Conservation (phyloP, 306 rosid species). For the Leucaena leucocephala region DNA sequence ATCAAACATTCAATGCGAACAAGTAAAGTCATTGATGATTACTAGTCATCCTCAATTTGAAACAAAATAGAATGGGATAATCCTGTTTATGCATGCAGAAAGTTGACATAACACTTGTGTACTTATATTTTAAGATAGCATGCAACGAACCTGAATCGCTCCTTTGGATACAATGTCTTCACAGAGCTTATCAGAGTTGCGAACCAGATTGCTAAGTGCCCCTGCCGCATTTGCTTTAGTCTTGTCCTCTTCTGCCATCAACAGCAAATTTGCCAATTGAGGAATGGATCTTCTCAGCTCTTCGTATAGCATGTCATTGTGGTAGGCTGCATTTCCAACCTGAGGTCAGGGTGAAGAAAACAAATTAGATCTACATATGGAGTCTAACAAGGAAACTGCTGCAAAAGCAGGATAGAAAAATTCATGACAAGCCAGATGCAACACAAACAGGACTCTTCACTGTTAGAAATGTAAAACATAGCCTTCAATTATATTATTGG, state of each 20-base stretch:
- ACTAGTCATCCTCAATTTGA: neutral
- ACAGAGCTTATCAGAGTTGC: constrained; percentile 62
- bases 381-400: neutral
- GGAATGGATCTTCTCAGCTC: constrained; percentile 46
- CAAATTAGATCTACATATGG: constrained; percentile 11
- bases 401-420: constrained; percentile 15
- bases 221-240: no score
- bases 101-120: constrained; percentile 12
- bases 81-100: neutral
- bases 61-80: neutral
- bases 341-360: constrained; percentile 23
- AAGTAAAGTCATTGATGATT: no score
- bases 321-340: constrained; percentile 98
- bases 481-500: neutral
- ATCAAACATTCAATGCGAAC: no score
- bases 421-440: constrained; percentile 4
- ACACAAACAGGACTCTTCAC: neutral
- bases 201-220: no score
- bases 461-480: neutral
- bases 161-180: constrained; percentile 83
- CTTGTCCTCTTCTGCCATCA: no score
- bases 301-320: constrained; percentile 42
- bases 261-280: constrained; percentile 53
- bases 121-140: constrained; percentile 1
- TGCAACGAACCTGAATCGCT: constrained; percentile 75